These are phyloP conservation scores for Debaryomycetaceae sp. DNA, from an alignment of 1,139 yeast genomes.

Conservation along the genomic window DNA sequence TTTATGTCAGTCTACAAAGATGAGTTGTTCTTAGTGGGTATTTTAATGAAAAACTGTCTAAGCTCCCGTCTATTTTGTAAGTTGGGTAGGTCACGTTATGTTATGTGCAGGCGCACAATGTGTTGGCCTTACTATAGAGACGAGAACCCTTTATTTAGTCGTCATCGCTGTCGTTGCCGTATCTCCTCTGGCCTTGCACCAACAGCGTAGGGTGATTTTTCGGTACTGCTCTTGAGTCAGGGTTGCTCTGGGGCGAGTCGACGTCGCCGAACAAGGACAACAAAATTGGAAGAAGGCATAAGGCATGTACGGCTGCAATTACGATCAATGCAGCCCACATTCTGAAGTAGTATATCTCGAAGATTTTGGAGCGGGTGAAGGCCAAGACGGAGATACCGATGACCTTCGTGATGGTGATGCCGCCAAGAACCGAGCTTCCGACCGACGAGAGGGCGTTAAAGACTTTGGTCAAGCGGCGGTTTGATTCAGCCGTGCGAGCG, in stretches of 20 bases:
- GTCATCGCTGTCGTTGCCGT: not conserved
- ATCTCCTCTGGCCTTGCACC: not conserved
- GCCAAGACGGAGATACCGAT: slow-evolving; percentile 86
- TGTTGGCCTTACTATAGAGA: no score
- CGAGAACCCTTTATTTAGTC: not conserved
- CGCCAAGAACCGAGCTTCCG: slow-evolving; percentile 86
- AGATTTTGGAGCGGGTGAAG: slow-evolving; percentile 80
- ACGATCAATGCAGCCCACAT: slow-evolving; percentile 90
- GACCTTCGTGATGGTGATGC: slow-evolving; percentile 84
- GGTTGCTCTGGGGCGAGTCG: not conserved
- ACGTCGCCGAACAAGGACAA: slow-evolving; percentile 55
- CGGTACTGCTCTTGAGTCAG: not conserved
- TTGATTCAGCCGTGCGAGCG: slow-evolving; percentile 3
- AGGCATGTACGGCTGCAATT: slow-evolving; percentile 74
- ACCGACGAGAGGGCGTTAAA: slow-evolving; percentile 64
- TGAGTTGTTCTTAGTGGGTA: not conserved
- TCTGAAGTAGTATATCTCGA: slow-evolving; percentile 86
- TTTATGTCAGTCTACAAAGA: not conserved
- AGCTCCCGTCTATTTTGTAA: not conserved
- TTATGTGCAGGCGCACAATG: not conserved
- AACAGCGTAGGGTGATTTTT: not conserved
- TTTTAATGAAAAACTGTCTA: not conserved
- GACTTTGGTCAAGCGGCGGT: slow-evolving; percentile 30
- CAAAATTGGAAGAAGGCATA: slow-evolving; percentile 73
- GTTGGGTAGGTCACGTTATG: not conserved